phyloP scores from a whole-genome alignment of 352 stramenopile species.

The Phytophthora agathidicida region DNA sequence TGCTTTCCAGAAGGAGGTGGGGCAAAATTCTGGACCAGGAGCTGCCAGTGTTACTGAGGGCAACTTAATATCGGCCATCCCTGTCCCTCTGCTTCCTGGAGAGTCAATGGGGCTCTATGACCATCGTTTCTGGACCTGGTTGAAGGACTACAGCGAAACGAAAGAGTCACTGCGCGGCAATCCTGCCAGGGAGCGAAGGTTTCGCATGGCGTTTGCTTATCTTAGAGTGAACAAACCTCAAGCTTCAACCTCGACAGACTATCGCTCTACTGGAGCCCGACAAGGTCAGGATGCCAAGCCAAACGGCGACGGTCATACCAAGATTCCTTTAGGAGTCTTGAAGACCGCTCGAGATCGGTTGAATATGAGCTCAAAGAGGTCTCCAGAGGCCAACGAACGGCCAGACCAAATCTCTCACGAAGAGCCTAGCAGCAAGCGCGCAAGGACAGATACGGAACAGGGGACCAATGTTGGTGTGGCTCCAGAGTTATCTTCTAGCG shows the following conservation, averaged over 20 bases:
- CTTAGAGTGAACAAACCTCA: conserved; percentile 11
- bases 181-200: conserved; percentile 20
- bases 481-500: neutral
- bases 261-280: neutral
- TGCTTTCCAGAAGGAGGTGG: conserved; percentile 19
- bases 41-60: neutral
- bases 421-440: conserved; percentile 20
- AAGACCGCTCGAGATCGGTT: conserved; percentile 13
- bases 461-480: neutral
- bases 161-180: conserved; percentile 26
- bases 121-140: conserved; percentile 35
- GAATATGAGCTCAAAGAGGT: conserved; percentile 11
- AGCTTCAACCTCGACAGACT: neutral
- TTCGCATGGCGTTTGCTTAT: conserved; percentile 33
- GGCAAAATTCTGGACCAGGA: neutral
- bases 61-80: conserved; percentile 14
- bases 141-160: conserved; percentile 16
- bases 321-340: conserved; percentile 12
- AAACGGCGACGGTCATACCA: conserved; percentile 8
- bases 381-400: neutral
- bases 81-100: conserved; percentile 24
- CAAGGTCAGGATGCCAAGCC: neutral
- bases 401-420: neutral
- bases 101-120: conserved; percentile 36
- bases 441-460: conserved; percentile 2